Base-by-base conservation (phyloP, 306 rosid species). In the Begonia peltatifolia region DNA sequence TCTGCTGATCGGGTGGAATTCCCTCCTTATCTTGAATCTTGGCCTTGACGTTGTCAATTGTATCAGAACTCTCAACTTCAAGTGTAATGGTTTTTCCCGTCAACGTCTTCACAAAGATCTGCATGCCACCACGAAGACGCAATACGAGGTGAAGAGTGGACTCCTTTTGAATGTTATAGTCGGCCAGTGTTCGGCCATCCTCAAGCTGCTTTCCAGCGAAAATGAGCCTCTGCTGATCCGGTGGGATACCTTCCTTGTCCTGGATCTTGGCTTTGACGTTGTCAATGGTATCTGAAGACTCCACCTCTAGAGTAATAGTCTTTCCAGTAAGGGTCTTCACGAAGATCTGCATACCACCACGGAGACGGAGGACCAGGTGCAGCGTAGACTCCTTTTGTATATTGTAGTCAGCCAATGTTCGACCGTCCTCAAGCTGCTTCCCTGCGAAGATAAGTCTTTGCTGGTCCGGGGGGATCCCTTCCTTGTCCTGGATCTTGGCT, bases 11-110 rank as follows among this genome's bases (percentile, higher is more conserved):
- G 0, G 90, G 90, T 0, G 90, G 90, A 0, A 82, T 82, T 0
- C 90, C 90, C 9, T 82, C 90, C 71, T 82, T 82, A 16, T 82
- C 90, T 14, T 82, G 90, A 47, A 82, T 82, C 60, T 82, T 82
- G 0, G 90, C 76, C 69, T 82, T 82, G 0, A 82, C 90, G 1
- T 82, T 82, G 52, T 82, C 90, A 0, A 82, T 82, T 1, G 90
- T 82, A 66, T 82, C 90, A 0, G 90, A 82, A 18, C 84, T 78
- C 54, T 82, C 90, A 0, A 82, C 90, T 66, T 82, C 90, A 0
- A 82, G 55, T 14, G 90, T 82, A 2, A 82, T 82, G 4, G 90
- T 82, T 47, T 82, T 82, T 0, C 92, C 86, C 0, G 92, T 82
- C 0, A 82, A 55, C 3, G 92, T 82, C 66, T 82, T 82, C 0